These are phyloP conservation scores for Picea glauca DNA, from an alignment of 75 land plant species.

Conservation along the genomic window DNA sequence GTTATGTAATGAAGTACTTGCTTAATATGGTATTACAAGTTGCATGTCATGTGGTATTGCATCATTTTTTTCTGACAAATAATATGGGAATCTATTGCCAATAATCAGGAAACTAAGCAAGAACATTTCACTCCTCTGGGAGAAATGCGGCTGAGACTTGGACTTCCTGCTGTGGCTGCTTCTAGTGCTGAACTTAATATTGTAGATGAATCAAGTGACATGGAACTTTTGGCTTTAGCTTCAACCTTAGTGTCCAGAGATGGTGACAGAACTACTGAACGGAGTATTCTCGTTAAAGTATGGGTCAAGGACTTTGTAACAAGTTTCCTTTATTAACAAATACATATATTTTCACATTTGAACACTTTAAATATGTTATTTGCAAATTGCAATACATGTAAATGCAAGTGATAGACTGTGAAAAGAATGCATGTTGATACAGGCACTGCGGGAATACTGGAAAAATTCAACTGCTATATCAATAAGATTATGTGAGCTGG, in stretches of 20 bases:
- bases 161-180: constrained; percentile 33
- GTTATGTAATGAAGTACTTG: background rate
- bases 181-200: constrained; percentile 28
- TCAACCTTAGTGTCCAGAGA: constrained; percentile 33
- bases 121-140: constrained; percentile 34
- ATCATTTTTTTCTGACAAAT: background rate
- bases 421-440: constrained; percentile 5
- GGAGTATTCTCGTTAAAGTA: constrained; percentile 27
- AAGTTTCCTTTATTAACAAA: background rate
- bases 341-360: background rate
- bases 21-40: background rate
- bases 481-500: constrained; percentile 66
- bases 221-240: constrained; percentile 55
- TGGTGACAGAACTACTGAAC: constrained; percentile 6
- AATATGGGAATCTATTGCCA: background rate
- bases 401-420: background rate
- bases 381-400: background rate
- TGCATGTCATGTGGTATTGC: background rate
- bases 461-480: constrained; percentile 38
- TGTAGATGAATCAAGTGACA: constrained; percentile 50
- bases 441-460: constrained; percentile 91
- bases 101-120: constrained; percentile 15
- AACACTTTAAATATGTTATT: background rate
- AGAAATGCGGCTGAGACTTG: constrained; percentile 58
- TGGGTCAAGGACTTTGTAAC: background rate